Evolutionary conservation across 2,329 filamentous ascomycete genomes (phyloP).

Genomic region (Aureobasidium pullulans): DNA sequence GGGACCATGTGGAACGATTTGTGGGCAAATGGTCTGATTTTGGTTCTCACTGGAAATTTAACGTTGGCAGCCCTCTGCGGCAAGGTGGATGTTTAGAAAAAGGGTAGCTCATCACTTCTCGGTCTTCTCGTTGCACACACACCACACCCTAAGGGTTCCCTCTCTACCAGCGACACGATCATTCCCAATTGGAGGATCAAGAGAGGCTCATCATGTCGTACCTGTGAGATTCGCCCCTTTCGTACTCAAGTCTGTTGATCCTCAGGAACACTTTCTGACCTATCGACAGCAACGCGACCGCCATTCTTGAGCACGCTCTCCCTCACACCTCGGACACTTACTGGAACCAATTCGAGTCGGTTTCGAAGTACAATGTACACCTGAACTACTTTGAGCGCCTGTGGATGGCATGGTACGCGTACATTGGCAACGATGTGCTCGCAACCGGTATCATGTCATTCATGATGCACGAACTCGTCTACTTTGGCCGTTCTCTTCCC

Average conservation of each 20-base stretch:
- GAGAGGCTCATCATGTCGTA: conserved; percentile 12
- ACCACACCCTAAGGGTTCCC: conserved; percentile 1
- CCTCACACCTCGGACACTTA: conserved; percentile 47
- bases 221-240: not conserved
- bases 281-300: conserved; percentile 22
- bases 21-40: conserved; percentile 6
- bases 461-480: conserved; percentile 84
- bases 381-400: conserved; percentile 81
- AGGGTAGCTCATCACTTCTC: not conserved
- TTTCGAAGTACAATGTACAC: conserved; percentile 68
- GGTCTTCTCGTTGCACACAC: not conserved
- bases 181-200: not conserved
- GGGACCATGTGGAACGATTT: conserved; percentile 5
- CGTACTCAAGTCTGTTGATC: not conserved
- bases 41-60: conserved; percentile 10
- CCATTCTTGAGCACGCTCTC: conserved; percentile 27
- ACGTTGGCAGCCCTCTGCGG: not conserved
- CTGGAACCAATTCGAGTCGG: conserved; percentile 58
- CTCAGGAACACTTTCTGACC: not conserved
- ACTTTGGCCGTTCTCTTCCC: conserved; percentile 85
- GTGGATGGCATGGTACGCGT: conserved; percentile 95
- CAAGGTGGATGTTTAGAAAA: conserved; percentile 3
- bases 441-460: conserved; percentile 98
- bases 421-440: conserved; percentile 94
- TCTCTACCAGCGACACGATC: not conserved